Base-by-base conservation (phyloP, 306 rosid genomes). In the Phaseolus lunatus region DNA sequence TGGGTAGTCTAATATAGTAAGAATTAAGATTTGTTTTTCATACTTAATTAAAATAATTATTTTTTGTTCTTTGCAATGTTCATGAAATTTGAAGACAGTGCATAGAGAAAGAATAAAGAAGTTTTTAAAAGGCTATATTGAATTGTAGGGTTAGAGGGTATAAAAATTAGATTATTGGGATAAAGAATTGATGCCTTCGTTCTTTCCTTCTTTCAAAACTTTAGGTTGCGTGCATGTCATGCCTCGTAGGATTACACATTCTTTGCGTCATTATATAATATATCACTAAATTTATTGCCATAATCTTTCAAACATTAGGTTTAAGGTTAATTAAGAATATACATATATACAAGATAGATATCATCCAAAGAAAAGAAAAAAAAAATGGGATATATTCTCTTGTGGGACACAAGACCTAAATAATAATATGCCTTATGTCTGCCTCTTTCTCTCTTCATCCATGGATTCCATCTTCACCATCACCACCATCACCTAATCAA, bases 361-460 rank as follows among this genome's bases (percentile, higher is more conserved):
- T 41, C 29, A 31, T 35, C 15, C 26, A 79, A 83, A 85, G 91
- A 72, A 27, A 73, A 79, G 83, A 65, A 75, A 53, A 33, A 1
- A 33, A 78, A 75, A 5, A 67, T 80, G 14, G 90, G 54, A 84
- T 82, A 85, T 85, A 82, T 88, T 88, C 91, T 76, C 23, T 16
- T 33, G 78, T 83, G 84, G 84, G 79, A 75, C 14, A 9, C 81
- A 80, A 11, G 81, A 50, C 76, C 84, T 43, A 78, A 33, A 33
- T 33, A 33, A 71, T 85, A 83, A 74, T 86, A 84, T 86, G 72
- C 88, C 77, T 88, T 63, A 52, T 83, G 81, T 80, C 81, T 69
- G 29, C 69, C 65, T 62, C 57, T 66, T 84, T 64, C 29, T 73
- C 82, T 76, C 64, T 78, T 70, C 78, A 35, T 29, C 19, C 10